phyloP scores from a whole-genome alignment of 2,329 filamentous ascomycete genomes.

The Alternaria ethzedia region DNA sequence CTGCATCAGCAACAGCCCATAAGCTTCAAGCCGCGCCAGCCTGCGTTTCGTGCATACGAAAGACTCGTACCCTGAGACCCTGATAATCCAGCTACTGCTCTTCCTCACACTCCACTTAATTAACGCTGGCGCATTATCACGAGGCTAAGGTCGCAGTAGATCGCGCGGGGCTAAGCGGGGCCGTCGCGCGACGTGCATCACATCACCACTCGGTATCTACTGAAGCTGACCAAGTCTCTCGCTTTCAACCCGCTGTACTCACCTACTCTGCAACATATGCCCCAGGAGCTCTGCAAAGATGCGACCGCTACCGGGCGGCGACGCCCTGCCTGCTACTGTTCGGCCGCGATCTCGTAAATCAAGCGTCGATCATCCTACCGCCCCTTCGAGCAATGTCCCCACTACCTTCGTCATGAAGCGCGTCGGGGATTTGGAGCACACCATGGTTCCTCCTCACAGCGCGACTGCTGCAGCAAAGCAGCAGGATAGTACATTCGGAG shows the following conservation, averaged over 20 bases:
- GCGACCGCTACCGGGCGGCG: constrained; percentile 46
- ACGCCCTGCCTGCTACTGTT: constrained; percentile 37
- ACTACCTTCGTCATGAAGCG: constrained; percentile 67
- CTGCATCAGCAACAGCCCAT: constrained; percentile 15
- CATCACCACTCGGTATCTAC: constrained; percentile 12
- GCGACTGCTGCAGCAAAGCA: constrained; percentile 19
- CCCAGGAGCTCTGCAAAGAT: constrained; percentile 21
- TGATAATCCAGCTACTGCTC: not conserved
- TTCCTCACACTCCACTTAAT: constrained; percentile 1
- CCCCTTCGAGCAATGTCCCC: constrained; percentile 49
- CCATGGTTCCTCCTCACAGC: constrained; percentile 34
- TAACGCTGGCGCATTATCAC: constrained; percentile 15
- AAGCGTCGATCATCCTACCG: constrained; percentile 41
- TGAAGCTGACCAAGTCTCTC: constrained; percentile 9
- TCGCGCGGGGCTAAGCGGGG: constrained; percentile 26
- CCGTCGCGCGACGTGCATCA: constrained; percentile 13
- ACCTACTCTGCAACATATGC: constrained; percentile 9
- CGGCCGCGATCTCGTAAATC: constrained; percentile 48
- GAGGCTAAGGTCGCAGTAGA: constrained; percentile 16
- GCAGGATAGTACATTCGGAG: constrained; percentile 60
- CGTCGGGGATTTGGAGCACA: constrained; percentile 57
- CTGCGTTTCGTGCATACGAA: constrained; percentile 5
- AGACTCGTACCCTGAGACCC: constrained; percentile 3
- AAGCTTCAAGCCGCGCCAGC: constrained; percentile 12
- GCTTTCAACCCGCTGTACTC: not conserved